phyloP scores from a whole-genome alignment of 2,329 filamentous ascomycete genomes.

The Herpotrichia juniperi region DNA sequence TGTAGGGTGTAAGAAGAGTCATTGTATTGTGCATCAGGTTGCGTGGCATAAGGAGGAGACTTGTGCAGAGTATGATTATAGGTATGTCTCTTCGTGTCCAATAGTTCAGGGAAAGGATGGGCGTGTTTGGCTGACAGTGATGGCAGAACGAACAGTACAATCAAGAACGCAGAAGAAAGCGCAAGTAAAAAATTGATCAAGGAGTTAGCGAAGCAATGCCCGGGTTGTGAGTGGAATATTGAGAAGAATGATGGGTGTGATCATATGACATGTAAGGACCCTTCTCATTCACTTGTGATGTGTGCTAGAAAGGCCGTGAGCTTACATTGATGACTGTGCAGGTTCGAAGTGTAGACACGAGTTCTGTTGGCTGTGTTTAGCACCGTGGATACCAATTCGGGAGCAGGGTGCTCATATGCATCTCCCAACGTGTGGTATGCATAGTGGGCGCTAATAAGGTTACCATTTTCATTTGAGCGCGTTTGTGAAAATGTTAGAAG shows the following conservation, averaged over 20 bases:
- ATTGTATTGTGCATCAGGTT: constrained; percentile 44
- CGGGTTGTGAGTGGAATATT: constrained; percentile 46
- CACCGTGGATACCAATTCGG: constrained; percentile 24
- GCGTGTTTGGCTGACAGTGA: not conserved
- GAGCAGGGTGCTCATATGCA: constrained; percentile 8
- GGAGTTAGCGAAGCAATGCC: constrained; percentile 45
- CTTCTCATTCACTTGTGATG: not conserved
- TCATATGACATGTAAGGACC: constrained; percentile 45
- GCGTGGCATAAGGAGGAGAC: constrained; percentile 49
- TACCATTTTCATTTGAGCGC: no score
- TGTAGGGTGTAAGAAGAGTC: constrained; percentile 38
- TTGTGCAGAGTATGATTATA: constrained; percentile 47
- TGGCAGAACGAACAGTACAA: constrained; percentile 25
- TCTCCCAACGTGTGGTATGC: constrained; percentile 1
- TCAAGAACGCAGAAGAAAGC: constrained; percentile 31
- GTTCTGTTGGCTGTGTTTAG: constrained; percentile 50
- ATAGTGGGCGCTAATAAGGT: not conserved
- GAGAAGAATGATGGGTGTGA: constrained; percentile 51
- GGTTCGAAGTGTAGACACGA: constrained; percentile 45
- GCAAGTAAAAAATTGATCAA: constrained; percentile 39
- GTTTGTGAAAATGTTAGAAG: no score
- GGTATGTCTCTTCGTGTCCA: constrained; percentile 15
- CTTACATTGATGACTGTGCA: constrained; percentile 16
- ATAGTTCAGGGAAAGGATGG: no score
- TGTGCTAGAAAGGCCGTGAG: no score